phyloP scores from a whole-genome alignment of 129 eudicot species.

The Ambrosia artemisiifolia region DNA sequence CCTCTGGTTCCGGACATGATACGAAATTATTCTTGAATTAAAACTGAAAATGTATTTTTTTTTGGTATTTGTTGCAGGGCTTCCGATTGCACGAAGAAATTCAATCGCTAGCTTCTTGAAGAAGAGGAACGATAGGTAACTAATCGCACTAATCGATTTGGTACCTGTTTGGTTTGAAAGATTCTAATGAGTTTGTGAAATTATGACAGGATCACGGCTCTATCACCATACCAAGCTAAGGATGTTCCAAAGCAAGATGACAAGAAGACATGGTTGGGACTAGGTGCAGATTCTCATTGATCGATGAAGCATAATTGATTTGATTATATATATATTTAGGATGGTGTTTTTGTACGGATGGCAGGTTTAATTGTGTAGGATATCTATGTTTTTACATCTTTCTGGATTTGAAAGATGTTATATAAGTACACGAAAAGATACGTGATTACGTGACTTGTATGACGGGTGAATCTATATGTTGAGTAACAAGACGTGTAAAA shows the following conservation, averaged over 20 bases:
- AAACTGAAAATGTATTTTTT: background rate
- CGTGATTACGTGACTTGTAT: too few species aligned
- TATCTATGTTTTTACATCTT: slow-evolving; percentile 32
- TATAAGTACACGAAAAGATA: background rate
- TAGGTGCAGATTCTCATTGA: slow-evolving; percentile 40
- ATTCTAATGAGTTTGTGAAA: slow-evolving; percentile 5
- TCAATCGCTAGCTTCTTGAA: slow-evolving; percentile 82
- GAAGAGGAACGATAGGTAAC: slow-evolving; percentile 78
- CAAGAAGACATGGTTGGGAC: slow-evolving; percentile 57
- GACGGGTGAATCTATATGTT: too few species aligned
- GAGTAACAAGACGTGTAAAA: too few species aligned
- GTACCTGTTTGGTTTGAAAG: background rate
- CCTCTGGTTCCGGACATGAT: too few species aligned
- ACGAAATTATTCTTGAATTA: background rate
- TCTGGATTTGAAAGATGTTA: slow-evolving; percentile 19
- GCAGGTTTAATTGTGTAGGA: slow-evolving; percentile 16
- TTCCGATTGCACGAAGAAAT: slow-evolving; percentile 86
- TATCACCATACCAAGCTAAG: slow-evolving; percentile 39
- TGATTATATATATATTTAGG: background rate
- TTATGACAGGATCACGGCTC: slow-evolving; percentile 38
- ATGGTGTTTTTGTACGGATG: slow-evolving; percentile 2
- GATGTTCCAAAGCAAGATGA: slow-evolving; percentile 39
- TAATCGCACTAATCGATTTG: background rate
- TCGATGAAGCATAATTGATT: background rate
- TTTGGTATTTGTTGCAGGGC: slow-evolving; percentile 40